A percentile compares a stretch with the other conserved stretches of the same genome.
These are phyloP conservation scores for Cucurbita maxima DNA, from an alignment of 306 rosid genomes.

Conservation along the genomic window DNA sequence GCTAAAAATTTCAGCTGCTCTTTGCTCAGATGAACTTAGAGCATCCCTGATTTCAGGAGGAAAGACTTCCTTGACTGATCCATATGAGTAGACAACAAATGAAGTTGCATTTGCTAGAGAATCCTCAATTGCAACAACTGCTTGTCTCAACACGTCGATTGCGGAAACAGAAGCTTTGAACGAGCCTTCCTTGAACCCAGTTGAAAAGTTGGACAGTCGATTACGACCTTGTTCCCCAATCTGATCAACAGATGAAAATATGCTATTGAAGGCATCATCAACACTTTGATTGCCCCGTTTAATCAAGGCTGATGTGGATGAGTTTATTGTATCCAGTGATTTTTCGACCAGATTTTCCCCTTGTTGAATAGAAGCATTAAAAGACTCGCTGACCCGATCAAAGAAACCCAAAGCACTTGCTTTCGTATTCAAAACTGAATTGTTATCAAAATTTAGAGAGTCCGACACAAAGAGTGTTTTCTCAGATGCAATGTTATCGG, in stretches of 20 bases:
- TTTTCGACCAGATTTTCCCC: slow-evolving; percentile 39
- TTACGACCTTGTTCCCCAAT: slow-evolving; percentile 44
- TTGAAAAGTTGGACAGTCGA: slow-evolving; percentile 37
- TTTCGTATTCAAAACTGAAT: slow-evolving; percentile 27
- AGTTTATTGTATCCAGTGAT: slow-evolving; percentile 37
- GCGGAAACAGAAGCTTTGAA: slow-evolving; percentile 40
- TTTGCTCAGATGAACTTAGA: slow-evolving; percentile 50
- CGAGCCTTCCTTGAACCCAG: slow-evolving; percentile 39
- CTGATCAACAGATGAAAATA: slow-evolving; percentile 46
- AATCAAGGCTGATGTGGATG: slow-evolving; percentile 36
- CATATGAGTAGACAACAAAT: slow-evolving; percentile 40
- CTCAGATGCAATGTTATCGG: slow-evolving; percentile 21
- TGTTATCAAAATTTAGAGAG: slow-evolving; percentile 21
- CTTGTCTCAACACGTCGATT: slow-evolving; percentile 44
- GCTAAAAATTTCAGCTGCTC: slow-evolving; percentile 38
- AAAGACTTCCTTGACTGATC: slow-evolving; percentile 60
- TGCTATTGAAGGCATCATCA: slow-evolving; percentile 32
- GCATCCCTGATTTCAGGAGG: slow-evolving; percentile 52
- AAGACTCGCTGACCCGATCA: slow-evolving; percentile 27
- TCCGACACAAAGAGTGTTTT: slow-evolving; percentile 13
- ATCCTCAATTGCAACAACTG: slow-evolving; percentile 47
- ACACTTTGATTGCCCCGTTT: slow-evolving; percentile 37
- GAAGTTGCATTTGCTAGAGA: slow-evolving; percentile 52
- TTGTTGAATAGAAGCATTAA: slow-evolving; percentile 34
- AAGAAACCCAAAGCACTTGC: slow-evolving; percentile 31